Conservation (phyloP, 352 stramenopile genomes). For the Phytopythium aichiense region DNA sequence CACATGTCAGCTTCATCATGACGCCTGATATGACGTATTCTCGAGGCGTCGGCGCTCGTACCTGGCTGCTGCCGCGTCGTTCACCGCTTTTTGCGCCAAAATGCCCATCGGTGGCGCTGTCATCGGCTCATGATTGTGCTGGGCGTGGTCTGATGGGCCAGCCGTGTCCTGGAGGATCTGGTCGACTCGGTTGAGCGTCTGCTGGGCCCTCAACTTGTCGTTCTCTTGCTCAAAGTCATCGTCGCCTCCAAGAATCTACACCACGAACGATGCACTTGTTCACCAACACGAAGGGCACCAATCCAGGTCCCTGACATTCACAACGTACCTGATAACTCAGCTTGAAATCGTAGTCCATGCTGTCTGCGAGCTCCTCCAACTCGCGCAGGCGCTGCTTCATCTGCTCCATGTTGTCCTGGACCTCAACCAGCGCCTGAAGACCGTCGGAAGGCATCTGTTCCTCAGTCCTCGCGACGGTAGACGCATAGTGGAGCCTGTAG, state of each 20-base stretch:
- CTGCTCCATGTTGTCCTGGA: conserved; percentile 1
- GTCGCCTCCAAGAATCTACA: conserved; percentile 2
- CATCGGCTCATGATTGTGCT: background rate
- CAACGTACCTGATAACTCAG: conserved; percentile 35
- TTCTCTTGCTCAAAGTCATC: background rate
- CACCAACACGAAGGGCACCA: background rate
- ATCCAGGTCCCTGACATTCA: background rate
- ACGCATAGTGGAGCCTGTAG: background rate
- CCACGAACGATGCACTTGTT: background rate
- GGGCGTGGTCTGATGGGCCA: background rate
- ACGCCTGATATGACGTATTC: background rate
- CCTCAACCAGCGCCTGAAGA: background rate
- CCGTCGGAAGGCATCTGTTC: background rate
- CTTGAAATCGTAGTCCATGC: conserved; percentile 62
- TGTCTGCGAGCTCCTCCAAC: conserved; percentile 43
- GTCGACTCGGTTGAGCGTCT: conserved; percentile 15
- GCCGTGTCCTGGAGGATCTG: conserved; percentile 14
- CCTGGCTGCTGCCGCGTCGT: conserved; percentile 35
- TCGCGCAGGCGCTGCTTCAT: conserved; percentile 27
- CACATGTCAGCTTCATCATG: background rate
- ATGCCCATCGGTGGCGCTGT: conserved; percentile 4
- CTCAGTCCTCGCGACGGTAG: background rate
- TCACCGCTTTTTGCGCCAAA: conserved; percentile 36
- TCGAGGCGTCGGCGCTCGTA: conserved; percentile 11
- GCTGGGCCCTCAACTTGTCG: background rate